Evolutionary conservation across 148 eudicot genomes (phyloP).

Genomic region (Rhododendron griersonianum): DNA sequence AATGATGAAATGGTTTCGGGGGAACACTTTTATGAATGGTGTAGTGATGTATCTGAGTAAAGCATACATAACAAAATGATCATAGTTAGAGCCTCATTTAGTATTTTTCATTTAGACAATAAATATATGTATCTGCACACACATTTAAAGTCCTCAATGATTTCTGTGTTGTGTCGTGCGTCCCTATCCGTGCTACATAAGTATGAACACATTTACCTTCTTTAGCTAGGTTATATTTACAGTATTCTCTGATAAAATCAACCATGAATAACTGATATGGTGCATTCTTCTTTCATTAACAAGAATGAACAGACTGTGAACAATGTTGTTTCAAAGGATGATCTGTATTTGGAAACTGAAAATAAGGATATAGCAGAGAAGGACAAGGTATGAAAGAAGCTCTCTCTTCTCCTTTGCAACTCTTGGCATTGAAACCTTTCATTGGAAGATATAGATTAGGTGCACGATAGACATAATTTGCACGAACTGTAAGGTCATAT

Average conservation of each 20-base stretch:
- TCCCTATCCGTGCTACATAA: not conserved
- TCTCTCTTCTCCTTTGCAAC: not conserved
- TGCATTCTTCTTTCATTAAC: not conserved
- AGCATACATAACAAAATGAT: not conserved
- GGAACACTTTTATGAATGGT: not conserved
- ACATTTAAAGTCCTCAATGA: not conserved
- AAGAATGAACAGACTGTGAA: not conserved
- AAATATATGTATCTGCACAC: not conserved
- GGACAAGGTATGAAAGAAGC: not conserved
- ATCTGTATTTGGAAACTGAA: not conserved
- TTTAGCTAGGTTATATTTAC: not conserved
- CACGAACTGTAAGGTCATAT: not conserved
- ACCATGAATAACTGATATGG: not conserved
- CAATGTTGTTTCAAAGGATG: not conserved
- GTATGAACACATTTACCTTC: not conserved
- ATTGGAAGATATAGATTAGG: not conserved
- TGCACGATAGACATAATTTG: not conserved
- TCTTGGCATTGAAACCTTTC: not conserved
- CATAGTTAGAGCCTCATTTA: not conserved
- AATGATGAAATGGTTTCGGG: not conserved
- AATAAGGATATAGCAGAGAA: not conserved
- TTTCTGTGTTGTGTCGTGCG: not conserved
- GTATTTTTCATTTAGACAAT: not conserved
- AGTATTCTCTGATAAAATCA: not conserved
- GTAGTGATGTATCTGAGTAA: not conserved